Evolutionary conservation across 495 filamentous ascomycete species (phyloP), one percentile per base, ranked within the genome.

Genomic region (Hypoxylon fragiforme): DNA sequence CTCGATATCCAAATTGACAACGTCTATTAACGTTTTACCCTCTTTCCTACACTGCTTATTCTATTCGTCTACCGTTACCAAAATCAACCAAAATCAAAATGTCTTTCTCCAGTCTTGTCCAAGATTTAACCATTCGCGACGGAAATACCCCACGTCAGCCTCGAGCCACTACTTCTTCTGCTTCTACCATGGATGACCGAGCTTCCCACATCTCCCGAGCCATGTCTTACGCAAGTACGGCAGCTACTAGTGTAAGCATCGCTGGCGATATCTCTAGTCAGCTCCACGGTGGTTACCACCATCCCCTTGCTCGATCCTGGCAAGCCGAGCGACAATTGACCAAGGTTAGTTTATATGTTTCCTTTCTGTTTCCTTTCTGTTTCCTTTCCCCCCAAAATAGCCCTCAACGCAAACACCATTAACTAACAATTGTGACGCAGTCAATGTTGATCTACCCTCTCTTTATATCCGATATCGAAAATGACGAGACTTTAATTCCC

Each of bases 401-500:
- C n/a, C n/a, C n/a, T n/a, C n/a, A n/a, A n/a, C n/a, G n/a, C n/a
- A n/a, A n/a, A 4, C 3, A 39, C 14, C 8, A 47, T 26, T 34
- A 20, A 36, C 32, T 57, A 37, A 53, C 49, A 30, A 19, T 28
- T n/a, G 20, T 4, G 9, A 20, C 24, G 2, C 59, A 96, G 92
- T 91, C 91, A 24, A 97, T 97, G 92, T 83, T 98, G 60, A 96
- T 98, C 44, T 96, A 95, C 70, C 94, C 94, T 2, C 81, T 98
- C 35, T 98, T 98, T 75, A 87, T 98, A 58, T 94, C 94, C 50
- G 94, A 97, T 71, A 83, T 88, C 47, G 86, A 90, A 12, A 88
- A 98, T 63, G 92, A 97, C 74, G 90, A 95, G 72, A 89, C 85
- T 3, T 81, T 88, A 7, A 92, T 98, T 39, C 85, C 91, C 32